phyloP scores from a whole-genome alignment of 305 asterid genomes.

The Salvia sclarea region DNA sequence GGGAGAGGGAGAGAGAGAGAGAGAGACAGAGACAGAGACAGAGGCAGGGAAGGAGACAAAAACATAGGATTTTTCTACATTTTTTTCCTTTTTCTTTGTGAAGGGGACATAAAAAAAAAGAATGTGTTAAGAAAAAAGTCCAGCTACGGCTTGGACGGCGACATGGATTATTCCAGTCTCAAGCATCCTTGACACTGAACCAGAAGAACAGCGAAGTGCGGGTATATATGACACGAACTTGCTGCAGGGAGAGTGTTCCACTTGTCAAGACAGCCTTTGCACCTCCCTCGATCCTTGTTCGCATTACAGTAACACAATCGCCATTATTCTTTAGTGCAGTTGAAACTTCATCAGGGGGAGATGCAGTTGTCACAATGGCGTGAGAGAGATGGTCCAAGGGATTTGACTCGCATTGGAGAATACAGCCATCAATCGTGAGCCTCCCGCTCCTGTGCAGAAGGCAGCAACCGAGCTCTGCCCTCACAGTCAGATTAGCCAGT shows the following conservation, averaged over 20 bases:
- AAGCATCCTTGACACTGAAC: constrained; percentile 60
- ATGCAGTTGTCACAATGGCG: constrained; percentile 89
- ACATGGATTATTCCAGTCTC: constrained; percentile 22
- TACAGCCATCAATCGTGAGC: constrained; percentile 80
- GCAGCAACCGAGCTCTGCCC: constrained; percentile 97
- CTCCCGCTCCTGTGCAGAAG: constrained; percentile 91
- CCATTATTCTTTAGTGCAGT: constrained; percentile 41
- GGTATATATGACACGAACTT: constrained; percentile 75
- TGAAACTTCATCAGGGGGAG: constrained; percentile 37
- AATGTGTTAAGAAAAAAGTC: neutral
- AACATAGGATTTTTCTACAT: neutral
- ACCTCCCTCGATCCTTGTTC: constrained; percentile 91
- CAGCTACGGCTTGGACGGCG: neutral
- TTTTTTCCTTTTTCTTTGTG: neutral
- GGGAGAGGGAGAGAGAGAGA: no score
- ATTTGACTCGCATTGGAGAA: constrained; percentile 86
- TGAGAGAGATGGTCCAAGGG: constrained; percentile 92
- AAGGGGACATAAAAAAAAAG: neutral
- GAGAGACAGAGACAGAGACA: no score
- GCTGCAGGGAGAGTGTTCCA: constrained; percentile 82
- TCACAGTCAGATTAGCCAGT: constrained; percentile 79
- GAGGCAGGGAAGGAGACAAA: no score
- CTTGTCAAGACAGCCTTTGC: constrained; percentile 89
- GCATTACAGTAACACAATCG: constrained; percentile 66
- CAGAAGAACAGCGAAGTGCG: constrained; percentile 84